These are phyloP conservation scores for Crithidia mellificae DNA, from an alignment of 208 protist genomes.

Conservation along the genomic window DNA sequence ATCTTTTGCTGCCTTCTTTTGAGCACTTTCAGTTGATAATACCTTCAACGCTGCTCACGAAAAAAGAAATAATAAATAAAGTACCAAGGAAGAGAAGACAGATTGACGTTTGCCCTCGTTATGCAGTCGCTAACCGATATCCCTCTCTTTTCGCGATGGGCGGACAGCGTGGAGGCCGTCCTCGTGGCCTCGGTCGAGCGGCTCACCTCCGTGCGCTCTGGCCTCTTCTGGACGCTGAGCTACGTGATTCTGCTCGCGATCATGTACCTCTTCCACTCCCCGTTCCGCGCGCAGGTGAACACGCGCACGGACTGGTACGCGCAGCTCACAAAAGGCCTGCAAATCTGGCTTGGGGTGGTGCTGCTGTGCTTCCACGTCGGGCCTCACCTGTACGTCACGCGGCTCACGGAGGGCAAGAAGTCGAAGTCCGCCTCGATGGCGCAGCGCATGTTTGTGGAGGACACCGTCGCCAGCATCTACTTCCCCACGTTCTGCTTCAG, in stretches of 20 bases:
- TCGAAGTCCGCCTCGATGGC: background rate
- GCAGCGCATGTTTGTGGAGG: slow-evolving; percentile 22
- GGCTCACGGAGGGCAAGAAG: background rate
- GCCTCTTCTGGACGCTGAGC: slow-evolving; percentile 47
- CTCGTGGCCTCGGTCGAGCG: slow-evolving; percentile 17
- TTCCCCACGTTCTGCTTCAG: slow-evolving; percentile 68
- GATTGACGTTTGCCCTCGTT: background rate
- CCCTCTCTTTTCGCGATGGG: slow-evolving; percentile 2
- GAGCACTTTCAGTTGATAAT: no score
- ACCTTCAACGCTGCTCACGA: no score
- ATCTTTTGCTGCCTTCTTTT: no score
- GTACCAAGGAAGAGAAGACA: slow-evolving; percentile 5
- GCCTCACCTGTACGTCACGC: slow-evolving; percentile 41
- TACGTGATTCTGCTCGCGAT: slow-evolving; percentile 52
- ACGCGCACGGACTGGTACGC: slow-evolving; percentile 64
- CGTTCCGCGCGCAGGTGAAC: slow-evolving; percentile 61
- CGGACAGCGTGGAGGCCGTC: slow-evolving; percentile 9
- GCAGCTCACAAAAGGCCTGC: slow-evolving; percentile 67
- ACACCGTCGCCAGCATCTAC: slow-evolving; percentile 57
- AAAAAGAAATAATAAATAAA: background rate
- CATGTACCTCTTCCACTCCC: slow-evolving; percentile 83
- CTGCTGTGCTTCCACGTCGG: slow-evolving; percentile 64
- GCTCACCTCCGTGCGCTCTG: slow-evolving; percentile 19
- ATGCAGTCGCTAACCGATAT: background rate
- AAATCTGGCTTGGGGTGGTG: slow-evolving; percentile 62